Percentiles rank a stretch among this genome's conserved stretches.
phyloP scores from a whole-genome alignment of 2,329 filamentous ascomycete species.

The Phymatotrichopsis omnivora region DNA sequence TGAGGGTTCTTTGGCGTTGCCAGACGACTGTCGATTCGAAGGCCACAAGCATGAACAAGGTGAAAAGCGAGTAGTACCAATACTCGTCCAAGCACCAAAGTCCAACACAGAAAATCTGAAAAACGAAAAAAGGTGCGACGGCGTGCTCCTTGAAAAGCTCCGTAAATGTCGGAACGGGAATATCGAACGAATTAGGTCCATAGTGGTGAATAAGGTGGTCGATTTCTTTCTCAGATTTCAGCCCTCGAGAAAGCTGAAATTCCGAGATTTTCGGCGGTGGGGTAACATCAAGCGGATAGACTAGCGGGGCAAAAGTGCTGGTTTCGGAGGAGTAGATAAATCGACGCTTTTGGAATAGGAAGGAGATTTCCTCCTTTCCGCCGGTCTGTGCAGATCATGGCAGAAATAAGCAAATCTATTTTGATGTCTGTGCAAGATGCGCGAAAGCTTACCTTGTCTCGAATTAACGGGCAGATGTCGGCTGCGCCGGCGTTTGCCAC shows the following conservation, averaged over 20 bases:
- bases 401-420: constrained; percentile 3
- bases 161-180: constrained; percentile 87
- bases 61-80: constrained; percentile 99
- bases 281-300: constrained; percentile 73
- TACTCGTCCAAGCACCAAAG: constrained; percentile 99
- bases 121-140: constrained; percentile 97
- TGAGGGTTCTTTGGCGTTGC: constrained; percentile 92
- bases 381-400: constrained; percentile 44
- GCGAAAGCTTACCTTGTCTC: constrained; percentile 52
- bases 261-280: constrained; percentile 67
- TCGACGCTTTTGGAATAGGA: constrained; percentile 95
- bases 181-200: constrained; percentile 92
- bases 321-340: constrained; percentile 71
- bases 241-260: constrained; percentile 72
- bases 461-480: constrained; percentile 74
- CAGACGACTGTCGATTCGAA: constrained; percentile 99
- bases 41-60: constrained; percentile 92
- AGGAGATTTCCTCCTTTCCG: constrained; percentile 68
- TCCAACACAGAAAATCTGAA: constrained; percentile 97
- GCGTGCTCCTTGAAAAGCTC: constrained; percentile 98
- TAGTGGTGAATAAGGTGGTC: constrained; percentile 81
- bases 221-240: constrained; percentile 64
- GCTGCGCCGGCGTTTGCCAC: constrained; percentile 77
- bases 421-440: background rate
- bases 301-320: constrained; percentile 68